phyloP scores from a whole-genome alignment of 192 early-diverging fungal species.

The Gryganskiella cystojenkinii region DNA sequence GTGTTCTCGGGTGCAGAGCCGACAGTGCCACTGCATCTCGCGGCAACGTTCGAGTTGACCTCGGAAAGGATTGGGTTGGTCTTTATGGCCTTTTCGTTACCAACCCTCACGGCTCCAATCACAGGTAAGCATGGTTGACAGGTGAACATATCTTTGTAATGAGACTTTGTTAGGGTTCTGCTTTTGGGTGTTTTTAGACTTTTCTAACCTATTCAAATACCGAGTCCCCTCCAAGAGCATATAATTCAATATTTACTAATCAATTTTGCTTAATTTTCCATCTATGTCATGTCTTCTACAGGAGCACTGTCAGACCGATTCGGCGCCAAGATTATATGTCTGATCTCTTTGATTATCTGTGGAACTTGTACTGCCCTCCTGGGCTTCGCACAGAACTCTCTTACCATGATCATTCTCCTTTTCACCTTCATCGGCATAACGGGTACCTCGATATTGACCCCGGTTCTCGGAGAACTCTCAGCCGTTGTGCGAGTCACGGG shows the following conservation, averaged over 20 bases:
- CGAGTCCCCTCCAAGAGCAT: too few species aligned
- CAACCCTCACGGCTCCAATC: constrained; percentile 69
- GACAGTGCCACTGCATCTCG: constrained; percentile 62
- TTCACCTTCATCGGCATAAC: constrained; percentile 33
- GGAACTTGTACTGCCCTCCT: constrained; percentile 2
- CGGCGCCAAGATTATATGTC: constrained; percentile 29
- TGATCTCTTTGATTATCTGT: constrained; percentile 18
- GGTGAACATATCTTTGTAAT: background rate
- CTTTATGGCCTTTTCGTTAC: constrained; percentile 78
- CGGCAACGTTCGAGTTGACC: constrained; percentile 49
- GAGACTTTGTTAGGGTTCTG: too few species aligned
- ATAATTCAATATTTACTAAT: too few species aligned
- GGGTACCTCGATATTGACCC: constrained; percentile 39
- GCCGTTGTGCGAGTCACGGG: constrained; percentile 69
- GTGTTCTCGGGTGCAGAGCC: constrained; percentile 61
- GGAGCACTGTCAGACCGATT: constrained; percentile 39
- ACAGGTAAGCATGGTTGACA: constrained; percentile 53
- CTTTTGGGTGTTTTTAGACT: background rate
- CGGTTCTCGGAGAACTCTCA: constrained; percentile 50
- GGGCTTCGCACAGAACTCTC: constrained; percentile 15
- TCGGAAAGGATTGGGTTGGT: constrained; percentile 65
- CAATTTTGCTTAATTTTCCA: too few species aligned
- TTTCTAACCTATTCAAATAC: background rate
- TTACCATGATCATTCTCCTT: constrained; percentile 32
- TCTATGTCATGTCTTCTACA: too few species aligned